phyloP scores from a whole-genome alignment of 2,329 filamentous ascomycete genomes.

The Ascochyta viciae-villosae region DNA sequence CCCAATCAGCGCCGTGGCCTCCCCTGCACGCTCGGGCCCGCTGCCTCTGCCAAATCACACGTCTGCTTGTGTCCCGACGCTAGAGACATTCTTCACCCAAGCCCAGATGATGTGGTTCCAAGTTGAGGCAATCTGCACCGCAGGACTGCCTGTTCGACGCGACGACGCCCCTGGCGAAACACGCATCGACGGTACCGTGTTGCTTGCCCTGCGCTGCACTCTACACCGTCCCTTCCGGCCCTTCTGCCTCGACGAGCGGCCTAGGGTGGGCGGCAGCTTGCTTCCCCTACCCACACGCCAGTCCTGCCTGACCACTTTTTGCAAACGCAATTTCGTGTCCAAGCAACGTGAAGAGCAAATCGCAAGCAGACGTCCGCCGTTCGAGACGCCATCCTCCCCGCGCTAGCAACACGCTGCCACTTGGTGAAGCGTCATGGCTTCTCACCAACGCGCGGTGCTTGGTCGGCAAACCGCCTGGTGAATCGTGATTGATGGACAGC shows the following conservation, averaged over 20 bases:
- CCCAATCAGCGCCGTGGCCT: conserved; percentile 35
- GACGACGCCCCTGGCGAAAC: conserved; percentile 48
- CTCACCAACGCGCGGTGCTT: conserved; percentile 37
- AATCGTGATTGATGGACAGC: conserved; percentile 18
- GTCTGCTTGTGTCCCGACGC: conserved; percentile 22
- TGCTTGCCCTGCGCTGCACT: conserved; percentile 21
- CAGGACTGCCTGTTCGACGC: conserved; percentile 42
- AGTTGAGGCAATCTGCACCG: conserved; percentile 50
- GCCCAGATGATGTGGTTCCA: conserved; percentile 41
- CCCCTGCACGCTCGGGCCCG: conserved; percentile 21
- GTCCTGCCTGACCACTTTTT: conserved; percentile 20
- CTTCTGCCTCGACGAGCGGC: conserved; percentile 1
- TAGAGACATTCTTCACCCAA: conserved; percentile 27
- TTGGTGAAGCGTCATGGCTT: conserved; percentile 32
- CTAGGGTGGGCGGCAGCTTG: conserved; percentile 19
- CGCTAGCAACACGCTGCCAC: conserved; percentile 21
- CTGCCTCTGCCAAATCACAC: conserved; percentile 36
- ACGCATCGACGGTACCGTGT: conserved; percentile 26
- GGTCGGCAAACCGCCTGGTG: conserved; percentile 14
- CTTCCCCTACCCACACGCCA: conserved; percentile 21
- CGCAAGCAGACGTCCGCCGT: conserved; percentile 18
- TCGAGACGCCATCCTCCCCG: conserved; percentile 23
- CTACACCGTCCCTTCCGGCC: conserved; percentile 18
- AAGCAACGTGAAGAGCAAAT: conserved; percentile 18
- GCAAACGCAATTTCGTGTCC: conserved; percentile 23